Evolutionary conservation across 495 filamentous ascomycete genomes (phyloP).

Genomic region (Podospora comata): DNA sequence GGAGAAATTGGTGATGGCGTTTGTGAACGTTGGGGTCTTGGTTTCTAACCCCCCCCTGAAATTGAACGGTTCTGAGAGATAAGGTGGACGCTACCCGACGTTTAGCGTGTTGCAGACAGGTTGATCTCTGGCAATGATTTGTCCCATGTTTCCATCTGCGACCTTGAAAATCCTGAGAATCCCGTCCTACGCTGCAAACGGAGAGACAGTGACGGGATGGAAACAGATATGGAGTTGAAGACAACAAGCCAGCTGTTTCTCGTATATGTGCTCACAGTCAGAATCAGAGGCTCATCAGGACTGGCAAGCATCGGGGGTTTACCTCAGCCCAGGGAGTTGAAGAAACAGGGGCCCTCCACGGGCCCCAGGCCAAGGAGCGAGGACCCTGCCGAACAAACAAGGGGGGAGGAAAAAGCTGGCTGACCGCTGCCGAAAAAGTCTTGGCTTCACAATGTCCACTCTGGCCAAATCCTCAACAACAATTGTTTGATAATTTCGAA

Average conservation of each 20-base stretch:
- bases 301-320: neutral
- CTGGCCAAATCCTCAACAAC: conserved; percentile 9
- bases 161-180: neutral
- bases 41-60: neutral
- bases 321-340: neutral
- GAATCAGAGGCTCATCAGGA: neutral
- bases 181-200: neutral
- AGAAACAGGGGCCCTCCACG: neutral
- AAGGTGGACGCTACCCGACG: conserved; percentile 2
- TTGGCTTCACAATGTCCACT: conserved; percentile 14
- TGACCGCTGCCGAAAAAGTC: conserved; percentile 3
- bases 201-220: neutral
- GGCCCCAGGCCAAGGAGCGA: neutral
- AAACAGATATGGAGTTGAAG: neutral
- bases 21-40: neutral
- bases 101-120: neutral
- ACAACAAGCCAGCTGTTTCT: neutral
- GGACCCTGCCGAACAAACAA: conserved; percentile 3
- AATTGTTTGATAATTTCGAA: conserved; percentile 4
- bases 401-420: neutral
- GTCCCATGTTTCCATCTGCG: neutral
- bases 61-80: conserved; percentile 6
- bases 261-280: neutral
- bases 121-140: neutral
- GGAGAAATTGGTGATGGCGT: neutral